phyloP scores from a whole-genome alignment of 495 filamentous ascomycete species.

The Talaromyces stipitatus region DNA sequence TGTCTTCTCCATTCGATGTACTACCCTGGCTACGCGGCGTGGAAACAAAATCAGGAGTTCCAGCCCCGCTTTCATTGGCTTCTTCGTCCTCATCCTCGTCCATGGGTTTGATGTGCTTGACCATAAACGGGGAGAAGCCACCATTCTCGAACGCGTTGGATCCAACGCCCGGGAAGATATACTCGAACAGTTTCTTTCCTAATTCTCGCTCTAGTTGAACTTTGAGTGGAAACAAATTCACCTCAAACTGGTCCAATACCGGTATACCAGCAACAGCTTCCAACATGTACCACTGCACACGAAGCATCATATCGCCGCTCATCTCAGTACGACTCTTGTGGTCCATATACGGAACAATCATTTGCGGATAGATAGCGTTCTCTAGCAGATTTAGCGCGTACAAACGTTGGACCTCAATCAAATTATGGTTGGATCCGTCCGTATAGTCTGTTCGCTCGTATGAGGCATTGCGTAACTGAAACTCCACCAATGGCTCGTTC shows the following conservation, averaged over 20 bases:
- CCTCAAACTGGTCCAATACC: conserved; percentile 94
- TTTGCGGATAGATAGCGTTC: conserved; percentile 88
- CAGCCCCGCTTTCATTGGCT: conserved; percentile 46
- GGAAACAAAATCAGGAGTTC: conserved; percentile 17
- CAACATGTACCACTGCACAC: conserved; percentile 93
- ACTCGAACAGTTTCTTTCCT: conserved; percentile 91
- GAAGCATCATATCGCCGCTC: conserved; percentile 66
- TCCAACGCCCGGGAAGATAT: conserved; percentile 83
- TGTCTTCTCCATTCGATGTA: conserved; percentile 26
- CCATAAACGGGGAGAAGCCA: conserved; percentile 71
- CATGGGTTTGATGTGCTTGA: conserved; percentile 63
- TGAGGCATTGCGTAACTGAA: conserved; percentile 79
- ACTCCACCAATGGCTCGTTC: conserved; percentile 83
- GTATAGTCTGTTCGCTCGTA: conserved; percentile 94
- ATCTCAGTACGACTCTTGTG: conserved; percentile 44
- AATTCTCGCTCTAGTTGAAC: conserved; percentile 91
- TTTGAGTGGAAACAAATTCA: conserved; percentile 86
- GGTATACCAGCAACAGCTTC: conserved; percentile 97
- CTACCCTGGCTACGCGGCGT: conserved; percentile 21
- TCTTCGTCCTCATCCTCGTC: conserved; percentile 42
- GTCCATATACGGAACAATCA: conserved; percentile 83
- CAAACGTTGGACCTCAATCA: conserved; percentile 75
- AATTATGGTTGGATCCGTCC: conserved; percentile 92
- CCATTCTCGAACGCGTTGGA: conserved; percentile 52
- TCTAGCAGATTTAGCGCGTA: conserved; percentile 82